Conservation (phyloP, 2,329 filamentous ascomycete species). For the Pseudopyricularia cyperi region DNA sequence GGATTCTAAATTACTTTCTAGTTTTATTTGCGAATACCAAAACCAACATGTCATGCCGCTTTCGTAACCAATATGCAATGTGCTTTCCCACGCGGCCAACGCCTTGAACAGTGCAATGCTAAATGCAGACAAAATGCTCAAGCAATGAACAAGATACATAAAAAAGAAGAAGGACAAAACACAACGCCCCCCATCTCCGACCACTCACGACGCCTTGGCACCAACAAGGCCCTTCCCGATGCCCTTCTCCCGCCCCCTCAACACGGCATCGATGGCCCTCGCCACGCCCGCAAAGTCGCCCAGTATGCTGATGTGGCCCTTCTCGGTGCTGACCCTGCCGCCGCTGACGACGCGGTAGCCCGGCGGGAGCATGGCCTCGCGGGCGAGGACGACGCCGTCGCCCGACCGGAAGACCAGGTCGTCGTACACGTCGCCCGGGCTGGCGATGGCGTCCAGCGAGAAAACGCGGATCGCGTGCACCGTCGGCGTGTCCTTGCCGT, state of each 20-base stretch:
- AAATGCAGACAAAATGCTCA: background rate
- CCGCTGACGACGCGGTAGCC: constrained; percentile 65
- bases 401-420: constrained; percentile 76
- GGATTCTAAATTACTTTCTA: too few species aligned
- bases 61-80: too few species aligned
- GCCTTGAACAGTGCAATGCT: background rate
- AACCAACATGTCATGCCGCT: too few species aligned
- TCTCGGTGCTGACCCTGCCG: constrained; percentile 65
- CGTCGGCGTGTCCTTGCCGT: constrained; percentile 76
- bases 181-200: too few species aligned
- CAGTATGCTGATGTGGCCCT: constrained; percentile 77
- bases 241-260: constrained; percentile 54
- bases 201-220: background rate
- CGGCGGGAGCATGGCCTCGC: constrained; percentile 70
- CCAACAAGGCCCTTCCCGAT: constrained; percentile 41
- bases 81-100: background rate
- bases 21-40: too few species aligned
- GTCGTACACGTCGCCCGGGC: constrained; percentile 64
- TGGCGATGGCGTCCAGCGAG: constrained; percentile 57
- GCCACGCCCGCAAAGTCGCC: constrained; percentile 77
- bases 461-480: constrained; percentile 69
- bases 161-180: background rate
- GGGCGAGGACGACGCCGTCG: constrained; percentile 79
- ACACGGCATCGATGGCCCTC: constrained; percentile 54
- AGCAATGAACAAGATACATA: background rate